A percentile compares a stretch with the other conserved stretches of the same genome.
Conservation (phyloP, 495 filamentous ascomycete species). For the Melanomma pulvis-pyrius region DNA sequence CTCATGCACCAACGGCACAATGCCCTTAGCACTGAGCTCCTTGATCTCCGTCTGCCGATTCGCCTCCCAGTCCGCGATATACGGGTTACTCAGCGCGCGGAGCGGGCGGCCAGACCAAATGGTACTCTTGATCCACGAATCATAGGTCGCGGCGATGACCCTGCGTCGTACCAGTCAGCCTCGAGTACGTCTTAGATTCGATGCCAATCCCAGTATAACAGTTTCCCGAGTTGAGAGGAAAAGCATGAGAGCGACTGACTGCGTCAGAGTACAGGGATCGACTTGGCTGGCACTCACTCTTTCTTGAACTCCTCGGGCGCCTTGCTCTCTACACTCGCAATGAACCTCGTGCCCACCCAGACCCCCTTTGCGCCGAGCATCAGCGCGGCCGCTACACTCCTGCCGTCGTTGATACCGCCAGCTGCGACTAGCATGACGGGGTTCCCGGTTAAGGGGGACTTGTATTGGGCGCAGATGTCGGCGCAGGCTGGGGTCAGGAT, state of each 20-base stretch:
- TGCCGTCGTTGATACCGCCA: constrained; percentile 72
- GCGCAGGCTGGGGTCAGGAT: constrained; percentile 76
- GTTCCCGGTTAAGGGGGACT: constrained; percentile 56
- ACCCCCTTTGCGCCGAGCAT: constrained; percentile 75
- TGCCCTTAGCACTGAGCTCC: constrained; percentile 27
- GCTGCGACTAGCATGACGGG: constrained; percentile 73
- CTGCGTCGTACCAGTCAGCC: background rate
- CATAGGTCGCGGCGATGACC: constrained; percentile 29
- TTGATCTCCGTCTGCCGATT: constrained; percentile 38
- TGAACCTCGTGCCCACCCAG: constrained; percentile 59
- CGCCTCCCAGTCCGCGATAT: constrained; percentile 37
- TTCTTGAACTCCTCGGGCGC: constrained; percentile 22
- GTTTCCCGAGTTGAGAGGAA: too few species aligned
- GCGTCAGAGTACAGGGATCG: too few species aligned
- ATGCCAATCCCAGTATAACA: too few species aligned
- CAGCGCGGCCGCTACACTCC: constrained; percentile 68
- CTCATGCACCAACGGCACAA: constrained; percentile 33
- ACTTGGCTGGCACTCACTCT: background rate
- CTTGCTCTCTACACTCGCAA: constrained; percentile 25
- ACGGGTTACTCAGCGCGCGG: constrained; percentile 27
- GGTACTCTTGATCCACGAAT: constrained; percentile 25
- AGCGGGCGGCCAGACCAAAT: constrained; percentile 36
- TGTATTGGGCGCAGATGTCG: constrained; percentile 68
- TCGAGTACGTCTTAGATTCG: background rate
- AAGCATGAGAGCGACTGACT: too few species aligned